Evolutionary conservation across 148 eudicot species (phyloP), one percentile per base, ranked within the genome.

Genomic region (Fagopyrum tataricum): DNA sequence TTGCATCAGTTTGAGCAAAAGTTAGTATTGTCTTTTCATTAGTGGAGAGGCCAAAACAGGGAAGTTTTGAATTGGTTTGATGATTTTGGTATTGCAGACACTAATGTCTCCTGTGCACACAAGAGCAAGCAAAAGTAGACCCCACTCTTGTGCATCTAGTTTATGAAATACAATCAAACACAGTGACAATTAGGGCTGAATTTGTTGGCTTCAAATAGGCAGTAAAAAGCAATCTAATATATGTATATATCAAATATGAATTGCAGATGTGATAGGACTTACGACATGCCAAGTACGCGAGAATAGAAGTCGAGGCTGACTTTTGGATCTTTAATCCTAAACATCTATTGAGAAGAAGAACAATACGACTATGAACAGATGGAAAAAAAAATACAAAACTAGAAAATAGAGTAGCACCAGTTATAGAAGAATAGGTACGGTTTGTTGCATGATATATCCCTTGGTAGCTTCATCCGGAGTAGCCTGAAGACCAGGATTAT

Each of bases 271-370:
- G 26, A 55, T 44, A 72, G 40, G 40, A 89, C 98, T 91, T 87
- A 94, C 98, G 97, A 89, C 98, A 94, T 89, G 85, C 98, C 98
- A 80, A 91, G 73, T n/a, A 94, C 83, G 26, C 92, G 85, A 73
- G 98, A 88, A 76, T 94, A 94, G 83, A 91, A 94, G 53, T 91
- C 95, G 76, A 94, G 81, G 76, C 96, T 94, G 76, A 82, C 86
- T 88, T 91, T 91, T 0, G 98, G 98, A 70, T 94, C 98, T 86
- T 94, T 94, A 75, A 94, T 85, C 43, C 97, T 90, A 82, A 82
- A 87, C 97, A 91, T 94, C 98, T 94, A 20, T 64, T 37, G 41
- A 61, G 40, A 26, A 90, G 76, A 81, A 71, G 2, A 46, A 44
- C 26, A 81, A 67, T 48, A 69, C 14, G 2, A 48, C 3, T 31